Base-by-base conservation (phyloP, 2,329 filamentous ascomycete genomes). In the Laburnicola sp. region DNA sequence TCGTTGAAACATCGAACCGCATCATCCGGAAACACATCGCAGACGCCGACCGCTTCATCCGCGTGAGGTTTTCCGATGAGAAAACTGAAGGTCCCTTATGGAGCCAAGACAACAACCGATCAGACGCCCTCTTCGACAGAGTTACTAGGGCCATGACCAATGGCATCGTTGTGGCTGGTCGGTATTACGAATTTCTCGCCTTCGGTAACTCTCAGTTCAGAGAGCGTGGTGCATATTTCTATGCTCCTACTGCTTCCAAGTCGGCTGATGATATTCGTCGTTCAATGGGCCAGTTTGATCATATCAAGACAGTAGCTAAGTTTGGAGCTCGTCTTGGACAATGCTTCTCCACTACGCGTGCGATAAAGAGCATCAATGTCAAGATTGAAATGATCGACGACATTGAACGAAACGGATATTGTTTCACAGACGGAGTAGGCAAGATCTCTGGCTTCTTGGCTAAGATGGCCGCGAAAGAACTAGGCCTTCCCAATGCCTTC, bases 141-240 rank as follows among this genome's bases (percentile, higher is more conserved):
- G 81, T 97, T 21, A 84, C 84, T 56, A 81, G 87, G 41, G 82
- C 87, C 0, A 76, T 97, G 65, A 80, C 76, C 38, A 83, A 94
- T 48, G 94, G 94, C 0, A 93, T 99, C 58, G 79, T 79, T 0
- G 86, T 99, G 43, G 94, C 90, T 3, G 88, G 87, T 56, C 86
- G 90, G 6, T 83, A 84, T 51, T 99, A 91, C 70, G 83, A 93
- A 60, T 97, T 97, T 58, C 82, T 99, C 25, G 94, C 93, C 0
- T 97, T 92, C 74, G 93, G 94, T 0, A 97, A 94, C 70, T 97
- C 94, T 0, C 94, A 99, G 63, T 89, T 99, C 53, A 84, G 93
- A 45, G 92, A 97, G 66, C 86, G 93, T 60, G 89, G 92, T 0
- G 92, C 90, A 0, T 97, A 94, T 66, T 97, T 99, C 73, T 97